A percentile compares a stretch with the other conserved stretches of the same genome.
Conservation (phyloP, 139 green algal species). For the Raphidocelis subcapitata region DNA sequence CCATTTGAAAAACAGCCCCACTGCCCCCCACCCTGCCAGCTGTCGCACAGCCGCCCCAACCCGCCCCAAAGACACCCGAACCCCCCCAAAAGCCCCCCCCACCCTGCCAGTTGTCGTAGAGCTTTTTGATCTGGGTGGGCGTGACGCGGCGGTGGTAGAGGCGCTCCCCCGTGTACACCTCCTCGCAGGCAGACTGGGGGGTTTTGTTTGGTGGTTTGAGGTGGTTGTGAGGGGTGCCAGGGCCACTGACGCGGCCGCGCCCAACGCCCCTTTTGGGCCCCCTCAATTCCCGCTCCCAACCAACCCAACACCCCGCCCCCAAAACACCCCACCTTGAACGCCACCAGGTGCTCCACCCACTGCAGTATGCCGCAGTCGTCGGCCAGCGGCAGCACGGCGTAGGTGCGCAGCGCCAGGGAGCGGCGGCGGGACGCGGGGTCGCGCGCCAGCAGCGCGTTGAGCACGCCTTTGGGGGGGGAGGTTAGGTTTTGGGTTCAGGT, state of each 20-base stretch:
- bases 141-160: constrained; percentile 34
- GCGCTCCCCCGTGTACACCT: constrained; percentile 61
- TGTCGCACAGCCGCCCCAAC: too few relatives aligned
- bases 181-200: constrained; percentile 30
- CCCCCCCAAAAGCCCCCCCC: background rate
- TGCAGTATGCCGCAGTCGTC: constrained; percentile 93
- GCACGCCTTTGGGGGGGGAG: constrained; percentile 2
- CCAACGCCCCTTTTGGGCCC: too few relatives aligned
- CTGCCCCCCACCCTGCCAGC: too few relatives aligned
- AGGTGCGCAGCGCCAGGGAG: constrained; percentile 81
- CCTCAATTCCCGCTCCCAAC: too few relatives aligned
- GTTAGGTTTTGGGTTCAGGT: too few relatives aligned
- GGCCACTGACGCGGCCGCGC: too few relatives aligned
- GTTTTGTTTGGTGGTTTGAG: too few relatives aligned
- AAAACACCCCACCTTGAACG: constrained; percentile 45
- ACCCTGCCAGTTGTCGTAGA: constrained; percentile 55
- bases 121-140: constrained; percentile 50
- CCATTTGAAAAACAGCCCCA: too few relatives aligned
- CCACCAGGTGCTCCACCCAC: constrained; percentile 50
- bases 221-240: too few relatives aligned
- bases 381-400: constrained; percentile 86
- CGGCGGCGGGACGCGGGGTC: constrained; percentile 62
- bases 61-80: too few relatives aligned
- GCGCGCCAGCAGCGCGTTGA: constrained; percentile 42
- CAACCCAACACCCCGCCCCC: background rate